A percentile compares a stretch with the other conserved stretches of the same genome.
Conservation (phyloP, 2,329 filamentous ascomycete species). For the Cladosporium velox region DNA sequence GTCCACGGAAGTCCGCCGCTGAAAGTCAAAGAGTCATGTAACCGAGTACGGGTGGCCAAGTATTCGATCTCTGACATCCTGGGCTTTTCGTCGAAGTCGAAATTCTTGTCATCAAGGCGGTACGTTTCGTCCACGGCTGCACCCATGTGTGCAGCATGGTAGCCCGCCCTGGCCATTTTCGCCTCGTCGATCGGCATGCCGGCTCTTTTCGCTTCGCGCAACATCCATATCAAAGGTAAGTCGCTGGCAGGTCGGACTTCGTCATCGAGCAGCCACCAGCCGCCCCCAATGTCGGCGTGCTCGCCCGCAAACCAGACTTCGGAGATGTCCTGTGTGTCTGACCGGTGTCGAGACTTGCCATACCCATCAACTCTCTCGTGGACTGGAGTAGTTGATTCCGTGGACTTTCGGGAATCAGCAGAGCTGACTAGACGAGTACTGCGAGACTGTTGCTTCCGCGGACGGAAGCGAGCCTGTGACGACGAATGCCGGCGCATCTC, state of each 20-base stretch:
- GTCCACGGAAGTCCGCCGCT: slow-evolving; percentile 33
- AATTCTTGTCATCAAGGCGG: slow-evolving; percentile 1
- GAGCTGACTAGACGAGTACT: slow-evolving; percentile 25
- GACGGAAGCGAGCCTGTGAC: slow-evolving; percentile 22
- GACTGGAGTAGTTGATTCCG: slow-evolving; percentile 25
- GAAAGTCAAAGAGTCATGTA: slow-evolving; percentile 40
- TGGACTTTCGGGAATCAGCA: slow-evolving; percentile 30
- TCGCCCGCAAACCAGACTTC: slow-evolving; percentile 74
- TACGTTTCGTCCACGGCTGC: not conserved
- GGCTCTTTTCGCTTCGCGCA: slow-evolving; percentile 63
- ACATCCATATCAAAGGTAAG: slow-evolving; percentile 50
- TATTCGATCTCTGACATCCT: slow-evolving; percentile 19
- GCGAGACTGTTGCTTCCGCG: slow-evolving; percentile 13
- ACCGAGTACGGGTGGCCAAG: slow-evolving; percentile 22
- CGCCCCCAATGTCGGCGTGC: slow-evolving; percentile 52
- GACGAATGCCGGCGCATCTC: slow-evolving; percentile 19
- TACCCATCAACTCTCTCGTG: slow-evolving; percentile 2
- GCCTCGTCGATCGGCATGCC: slow-evolving; percentile 70
- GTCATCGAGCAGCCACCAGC: slow-evolving; percentile 22
- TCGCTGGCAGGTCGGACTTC: slow-evolving; percentile 23
- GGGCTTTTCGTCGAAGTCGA: not conserved
- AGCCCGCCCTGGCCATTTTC: slow-evolving; percentile 44
- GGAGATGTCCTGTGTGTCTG: slow-evolving; percentile 58
- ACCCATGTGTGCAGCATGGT: slow-evolving; percentile 13
- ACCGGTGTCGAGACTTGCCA: slow-evolving; percentile 22